Conservation (phyloP, 768 basidiomycete genomes). For the Pisolithus sp. region DNA sequence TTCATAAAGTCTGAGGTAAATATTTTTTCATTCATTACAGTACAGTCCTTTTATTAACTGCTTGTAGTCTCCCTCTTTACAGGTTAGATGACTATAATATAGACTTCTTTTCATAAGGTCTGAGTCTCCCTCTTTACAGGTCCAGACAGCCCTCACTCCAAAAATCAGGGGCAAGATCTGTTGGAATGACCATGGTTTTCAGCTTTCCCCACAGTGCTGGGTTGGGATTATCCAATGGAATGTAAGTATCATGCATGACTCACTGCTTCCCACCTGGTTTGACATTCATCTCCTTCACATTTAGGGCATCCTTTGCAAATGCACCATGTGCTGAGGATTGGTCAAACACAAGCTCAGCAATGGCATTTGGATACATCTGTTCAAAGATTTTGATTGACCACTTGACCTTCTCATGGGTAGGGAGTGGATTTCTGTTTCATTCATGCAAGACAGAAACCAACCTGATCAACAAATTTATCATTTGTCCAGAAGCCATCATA, state of each 20-base stretch:
- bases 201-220: conserved; percentile 4
- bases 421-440: too few relatives aligned
- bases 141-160: too few relatives aligned
- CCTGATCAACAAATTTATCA: conserved; percentile 14
- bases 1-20: too few relatives aligned
- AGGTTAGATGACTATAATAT: too few relatives aligned
- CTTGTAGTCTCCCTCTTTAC: too few relatives aligned
- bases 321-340: conserved; percentile 21
- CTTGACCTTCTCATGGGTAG: conserved; percentile 14
- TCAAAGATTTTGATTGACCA: conserved; percentile 15
- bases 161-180: too few relatives aligned
- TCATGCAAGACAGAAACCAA: too few relatives aligned
- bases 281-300: conserved; percentile 23
- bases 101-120: too few relatives aligned
- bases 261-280: conserved; percentile 17
- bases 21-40: too few relatives aligned
- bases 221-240: conserved; percentile 10
- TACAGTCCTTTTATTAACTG: too few relatives aligned
- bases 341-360: conserved; percentile 20
- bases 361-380: conserved; percentile 11
- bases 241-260: conserved; percentile 9
- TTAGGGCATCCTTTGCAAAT: conserved; percentile 19
- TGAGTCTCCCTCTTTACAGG: too few relatives aligned
- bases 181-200: conserved; percentile 1
- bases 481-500: conserved; percentile 21